Conservation (phyloP, 805 yeast genomes). For the Cyberlindnera maclurae region DNA sequence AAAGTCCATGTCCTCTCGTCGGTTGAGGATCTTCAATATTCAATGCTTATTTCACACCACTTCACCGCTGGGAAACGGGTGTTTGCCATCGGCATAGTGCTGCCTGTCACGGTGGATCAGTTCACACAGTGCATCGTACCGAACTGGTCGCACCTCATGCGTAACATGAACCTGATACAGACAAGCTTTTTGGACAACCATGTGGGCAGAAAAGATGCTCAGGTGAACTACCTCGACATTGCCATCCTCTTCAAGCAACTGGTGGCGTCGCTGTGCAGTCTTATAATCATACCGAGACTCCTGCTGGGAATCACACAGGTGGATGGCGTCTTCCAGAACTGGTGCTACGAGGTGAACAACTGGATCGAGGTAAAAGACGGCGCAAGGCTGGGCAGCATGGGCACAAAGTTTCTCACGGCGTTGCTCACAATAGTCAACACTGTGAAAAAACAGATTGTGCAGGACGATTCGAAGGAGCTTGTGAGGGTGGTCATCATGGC, state of each 20-base stretch:
- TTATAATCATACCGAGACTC: constrained; percentile 29
- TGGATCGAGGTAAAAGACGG: constrained; percentile 40
- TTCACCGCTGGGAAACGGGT: constrained; percentile 23
- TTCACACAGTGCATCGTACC: constrained; percentile 26
- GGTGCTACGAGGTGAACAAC: constrained; percentile 33
- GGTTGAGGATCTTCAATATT: constrained; percentile 22
- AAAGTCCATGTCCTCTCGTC: constrained; percentile 24
- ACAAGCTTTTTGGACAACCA: constrained; percentile 20
- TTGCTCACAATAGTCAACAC: constrained; percentile 15
- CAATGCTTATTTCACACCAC: constrained; percentile 28
- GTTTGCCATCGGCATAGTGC: constrained; percentile 29
- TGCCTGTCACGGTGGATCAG: constrained; percentile 18
- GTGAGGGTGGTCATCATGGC: constrained; percentile 50
- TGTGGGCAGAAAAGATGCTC: constrained; percentile 2
- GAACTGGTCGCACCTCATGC: constrained; percentile 25
- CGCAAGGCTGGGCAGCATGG: constrained; percentile 20
- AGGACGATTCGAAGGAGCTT: constrained; percentile 21
- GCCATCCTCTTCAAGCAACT: constrained; percentile 24
- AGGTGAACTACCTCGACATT: constrained; percentile 16
- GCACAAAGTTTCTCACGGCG: constrained; percentile 19
- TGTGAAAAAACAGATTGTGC: constrained; percentile 11
- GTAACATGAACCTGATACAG: constrained; percentile 26
- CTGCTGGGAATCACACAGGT: constrained; percentile 26
- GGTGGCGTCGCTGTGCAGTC: constrained; percentile 25
- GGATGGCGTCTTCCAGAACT: constrained; percentile 25